These are phyloP conservation scores for Fusarium sp. DNA, from an alignment of 2,329 filamentous ascomycete species.

Conservation along the genomic window DNA sequence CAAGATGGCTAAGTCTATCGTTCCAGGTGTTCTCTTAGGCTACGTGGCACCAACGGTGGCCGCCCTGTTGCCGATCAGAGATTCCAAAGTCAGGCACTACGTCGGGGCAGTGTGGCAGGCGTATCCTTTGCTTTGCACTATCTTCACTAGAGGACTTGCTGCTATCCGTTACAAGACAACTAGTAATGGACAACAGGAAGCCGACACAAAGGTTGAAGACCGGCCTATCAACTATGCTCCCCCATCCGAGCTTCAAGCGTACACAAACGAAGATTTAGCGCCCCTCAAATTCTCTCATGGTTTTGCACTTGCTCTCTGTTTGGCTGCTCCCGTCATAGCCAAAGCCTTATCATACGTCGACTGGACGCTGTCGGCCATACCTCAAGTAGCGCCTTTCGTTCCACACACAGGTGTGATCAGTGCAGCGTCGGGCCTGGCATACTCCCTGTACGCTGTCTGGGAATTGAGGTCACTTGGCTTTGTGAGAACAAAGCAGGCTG, in stretches of 20 bases:
- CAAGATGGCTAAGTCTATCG: neutral
- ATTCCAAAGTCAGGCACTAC: accelerated
- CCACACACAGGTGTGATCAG: accelerated
- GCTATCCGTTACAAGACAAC: accelerated
- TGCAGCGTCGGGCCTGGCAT: neutral
- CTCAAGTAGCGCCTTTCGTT: accelerated
- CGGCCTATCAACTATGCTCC: neutral
- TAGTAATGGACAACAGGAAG: accelerated
- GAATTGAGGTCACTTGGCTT: neutral
- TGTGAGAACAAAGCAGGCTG: neutral
- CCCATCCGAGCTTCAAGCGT: neutral
- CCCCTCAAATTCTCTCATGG: neutral
- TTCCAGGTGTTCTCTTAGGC: neutral
- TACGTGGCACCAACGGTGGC: neutral
- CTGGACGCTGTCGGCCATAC: neutral
- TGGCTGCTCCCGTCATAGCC: neutral
- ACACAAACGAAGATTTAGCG: neutral
- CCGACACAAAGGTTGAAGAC: neutral
- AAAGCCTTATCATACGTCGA: accelerated
- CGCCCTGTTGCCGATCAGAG: neutral
- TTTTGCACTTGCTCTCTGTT: neutral
- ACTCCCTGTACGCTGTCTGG: neutral
- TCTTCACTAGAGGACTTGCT: neutral
- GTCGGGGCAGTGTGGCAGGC: neutral
- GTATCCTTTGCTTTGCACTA: neutral